Evolutionary conservation across 148 eudicot genomes (phyloP), one percentile per base, ranked within the genome.

Genomic region (Rhododendron simsii): DNA sequence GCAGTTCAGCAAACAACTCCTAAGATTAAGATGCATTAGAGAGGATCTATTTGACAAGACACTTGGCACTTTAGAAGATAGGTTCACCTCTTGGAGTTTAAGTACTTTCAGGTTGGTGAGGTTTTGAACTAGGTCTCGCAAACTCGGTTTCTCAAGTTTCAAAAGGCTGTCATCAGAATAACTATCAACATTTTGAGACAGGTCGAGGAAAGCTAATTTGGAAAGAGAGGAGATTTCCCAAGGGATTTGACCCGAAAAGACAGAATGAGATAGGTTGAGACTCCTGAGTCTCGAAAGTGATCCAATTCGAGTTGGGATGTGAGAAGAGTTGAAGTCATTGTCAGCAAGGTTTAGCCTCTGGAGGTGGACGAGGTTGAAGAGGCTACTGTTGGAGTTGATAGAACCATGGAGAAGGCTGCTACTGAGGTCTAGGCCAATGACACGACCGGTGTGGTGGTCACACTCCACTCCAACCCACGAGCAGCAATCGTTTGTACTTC

Each of bases 331-430:
- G 84, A 92, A 89, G 85, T 87, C 0, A 30, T 87, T 89, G 39
- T 41, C 81, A 15, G 90, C 86, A 53, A 89, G 88, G 69, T 85
- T 88, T 7, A 90, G 89, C 76, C 45, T 77, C 37, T 16, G 74
- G 18, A 90, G 93, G 79, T 89, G 84, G 5, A 26, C 51, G 35
- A 92, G 91, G 4, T 7, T 61, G n/a, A 90, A 90, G 73, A 65
- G 73, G 5, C 73, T n/a, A n/a, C 33, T n/a, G 4, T 1, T 65
- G 3, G 73, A 9, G 30, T 76, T 85, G 57, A 91, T 81, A 5
- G 75, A 77, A 3, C 92, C 90, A 33, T 44, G 69, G 69, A 89
- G 90, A 75, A 87, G 89, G 20, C 91, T 89, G 65, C 23, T 59
- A 5, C n/a, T 59, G 65, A 53, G 65, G 65, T 59, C 65, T 0